phyloP scores from a whole-genome alignment of 345 rosid species.

The Populus euphratica region DNA sequence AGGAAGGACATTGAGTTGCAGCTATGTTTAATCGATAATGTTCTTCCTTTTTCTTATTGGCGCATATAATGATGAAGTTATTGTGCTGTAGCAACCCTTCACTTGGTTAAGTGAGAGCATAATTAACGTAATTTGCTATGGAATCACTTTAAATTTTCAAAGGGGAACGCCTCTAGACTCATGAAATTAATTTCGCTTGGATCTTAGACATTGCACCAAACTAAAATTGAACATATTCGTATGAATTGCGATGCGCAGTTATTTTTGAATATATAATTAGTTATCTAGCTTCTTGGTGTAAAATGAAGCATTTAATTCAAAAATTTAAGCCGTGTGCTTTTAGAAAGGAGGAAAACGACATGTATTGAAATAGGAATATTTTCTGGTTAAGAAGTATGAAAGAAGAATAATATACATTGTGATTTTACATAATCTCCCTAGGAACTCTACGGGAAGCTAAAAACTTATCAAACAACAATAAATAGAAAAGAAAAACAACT shows the following conservation, averaged over 20 bases:
- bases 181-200: too few species aligned
- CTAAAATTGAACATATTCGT: too few species aligned
- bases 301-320: too few species aligned
- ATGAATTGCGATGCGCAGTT: too few species aligned
- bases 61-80: too few species aligned
- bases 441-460: background rate
- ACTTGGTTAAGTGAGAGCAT: too few species aligned
- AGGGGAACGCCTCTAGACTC: too few species aligned
- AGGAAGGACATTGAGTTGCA: background rate
- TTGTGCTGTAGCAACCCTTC: background rate
- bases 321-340: too few species aligned
- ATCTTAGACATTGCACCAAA: too few species aligned
- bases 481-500: background rate
- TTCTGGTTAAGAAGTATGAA: background rate
- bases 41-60: background rate
- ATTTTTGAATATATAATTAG: background rate
- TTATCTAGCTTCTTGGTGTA: too few species aligned
- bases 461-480: background rate
- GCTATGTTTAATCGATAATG: background rate
- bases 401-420: constrained; percentile 27
- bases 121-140: too few species aligned
- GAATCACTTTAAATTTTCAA: too few species aligned
- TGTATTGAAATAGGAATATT: background rate
- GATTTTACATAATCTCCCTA: constrained; percentile 27
- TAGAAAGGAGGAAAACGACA: background rate